phyloP scores from a whole-genome alignment of 1,139 yeast species.

The Debaryomyces coudertii region DNA sequence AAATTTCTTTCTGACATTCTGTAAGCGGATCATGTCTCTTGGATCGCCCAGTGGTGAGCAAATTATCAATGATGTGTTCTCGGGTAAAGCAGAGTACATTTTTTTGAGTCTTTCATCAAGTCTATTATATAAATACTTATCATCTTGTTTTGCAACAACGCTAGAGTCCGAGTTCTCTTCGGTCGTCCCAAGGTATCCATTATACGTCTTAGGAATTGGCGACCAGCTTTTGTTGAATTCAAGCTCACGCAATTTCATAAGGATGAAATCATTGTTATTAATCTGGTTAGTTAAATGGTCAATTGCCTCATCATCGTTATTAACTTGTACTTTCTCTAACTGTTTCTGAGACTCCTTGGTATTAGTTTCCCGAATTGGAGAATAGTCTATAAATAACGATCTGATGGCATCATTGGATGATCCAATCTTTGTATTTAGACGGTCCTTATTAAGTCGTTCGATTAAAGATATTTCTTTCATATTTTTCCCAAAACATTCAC shows the following conservation, averaged over 20 bases:
- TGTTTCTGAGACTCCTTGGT: slow-evolving; percentile 29
- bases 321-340: slow-evolving; percentile 39
- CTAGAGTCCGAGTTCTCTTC: slow-evolving; percentile 17
- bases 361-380: slow-evolving; percentile 15
- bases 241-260: slow-evolving; percentile 61
- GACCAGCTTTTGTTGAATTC: slow-evolving; percentile 46
- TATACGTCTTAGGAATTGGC: slow-evolving; percentile 20
- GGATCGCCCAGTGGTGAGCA: slow-evolving; percentile 69
- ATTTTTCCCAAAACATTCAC: slow-evolving; percentile 63
- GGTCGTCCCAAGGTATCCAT: slow-evolving; percentile 18
- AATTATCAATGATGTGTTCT: slow-evolving; percentile 61
- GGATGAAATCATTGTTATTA: slow-evolving; percentile 47
- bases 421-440: slow-evolving; percentile 6
- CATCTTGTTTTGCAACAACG: slow-evolving; percentile 19
- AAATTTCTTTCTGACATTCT: slow-evolving; percentile 38
- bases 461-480: slow-evolving; percentile 39
- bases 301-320: slow-evolving; percentile 62
- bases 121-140: slow-evolving; percentile 23
- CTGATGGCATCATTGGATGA: slow-evolving; percentile 30
- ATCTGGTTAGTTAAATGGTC: slow-evolving; percentile 39
- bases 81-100: slow-evolving; percentile 59
- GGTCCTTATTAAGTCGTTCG: slow-evolving; percentile 25
- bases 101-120: slow-evolving; percentile 49
- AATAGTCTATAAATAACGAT: slow-evolving; percentile 46
- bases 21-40: slow-evolving; percentile 52